phyloP scores from a whole-genome alignment of 768 basidiomycete species.

The Galerina marginata region DNA sequence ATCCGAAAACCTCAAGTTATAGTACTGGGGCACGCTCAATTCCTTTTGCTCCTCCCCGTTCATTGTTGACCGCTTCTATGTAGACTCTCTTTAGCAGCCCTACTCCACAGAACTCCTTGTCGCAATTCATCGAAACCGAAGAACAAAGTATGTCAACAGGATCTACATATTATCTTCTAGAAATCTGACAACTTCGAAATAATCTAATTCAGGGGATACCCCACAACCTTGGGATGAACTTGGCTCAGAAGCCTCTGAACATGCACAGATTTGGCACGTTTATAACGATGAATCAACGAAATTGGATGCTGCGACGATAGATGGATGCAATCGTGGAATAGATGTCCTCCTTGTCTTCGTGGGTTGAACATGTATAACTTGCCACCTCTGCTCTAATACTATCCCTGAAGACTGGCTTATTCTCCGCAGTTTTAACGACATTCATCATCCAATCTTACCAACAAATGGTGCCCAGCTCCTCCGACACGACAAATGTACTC shows the following conservation, averaged over 20 bases:
- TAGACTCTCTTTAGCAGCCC: background rate
- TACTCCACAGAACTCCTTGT: slow-evolving; percentile 7
- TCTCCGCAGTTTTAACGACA: slow-evolving; percentile 49
- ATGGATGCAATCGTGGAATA: slow-evolving; percentile 48
- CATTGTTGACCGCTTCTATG: too few relatives aligned
- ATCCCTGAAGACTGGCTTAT: slow-evolving; percentile 42
- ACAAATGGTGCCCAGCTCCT: slow-evolving; percentile 37
- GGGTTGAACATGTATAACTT: slow-evolving; percentile 20
- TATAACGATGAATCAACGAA: slow-evolving; percentile 47
- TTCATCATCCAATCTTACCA: slow-evolving; percentile 50
- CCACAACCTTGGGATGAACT: slow-evolving; percentile 27
- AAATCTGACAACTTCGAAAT: background rate
- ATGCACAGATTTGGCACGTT: slow-evolving; percentile 45
- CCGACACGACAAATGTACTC: slow-evolving; percentile 41
- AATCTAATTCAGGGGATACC: background rate
- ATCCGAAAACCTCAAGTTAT: too few relatives aligned
- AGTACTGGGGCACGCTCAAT: background rate
- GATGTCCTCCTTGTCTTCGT: slow-evolving; percentile 52
- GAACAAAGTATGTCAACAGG: slow-evolving; percentile 1
- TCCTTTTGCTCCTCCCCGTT: too few relatives aligned
- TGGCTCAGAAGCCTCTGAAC: slow-evolving; percentile 39
- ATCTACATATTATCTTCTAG: background rate
- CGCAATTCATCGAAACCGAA: slow-evolving; percentile 7
- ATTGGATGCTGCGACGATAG: slow-evolving; percentile 38
- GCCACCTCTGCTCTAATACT: background rate